These are phyloP conservation scores for Lecanicillium sp. DNA, from an alignment of 2,329 filamentous ascomycete genomes.

Conservation along the genomic window DNA sequence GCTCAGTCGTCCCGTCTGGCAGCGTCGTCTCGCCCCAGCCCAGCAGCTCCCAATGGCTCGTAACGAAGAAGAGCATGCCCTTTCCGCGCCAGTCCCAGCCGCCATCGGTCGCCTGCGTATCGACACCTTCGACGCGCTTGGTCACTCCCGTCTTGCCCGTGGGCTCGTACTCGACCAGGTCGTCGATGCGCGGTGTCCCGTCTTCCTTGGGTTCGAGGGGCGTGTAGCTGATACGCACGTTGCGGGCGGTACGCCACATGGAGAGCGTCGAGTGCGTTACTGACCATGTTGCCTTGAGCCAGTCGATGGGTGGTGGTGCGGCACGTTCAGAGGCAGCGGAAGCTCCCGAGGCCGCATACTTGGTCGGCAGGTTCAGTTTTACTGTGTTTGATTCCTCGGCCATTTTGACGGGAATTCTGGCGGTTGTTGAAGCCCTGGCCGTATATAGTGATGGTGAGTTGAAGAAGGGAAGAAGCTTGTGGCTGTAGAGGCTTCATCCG, in stretches of 20 bases:
- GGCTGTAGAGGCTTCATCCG: too few relatives aligned
- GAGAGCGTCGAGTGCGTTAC: slow-evolving; percentile 68
- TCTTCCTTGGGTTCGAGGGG: slow-evolving; percentile 33
- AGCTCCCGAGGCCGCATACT: too few relatives aligned
- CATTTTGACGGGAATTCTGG: too few relatives aligned
- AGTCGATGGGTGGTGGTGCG: slow-evolving; percentile 33
- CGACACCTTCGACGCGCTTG: slow-evolving; percentile 57
- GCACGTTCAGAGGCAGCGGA: not conserved
- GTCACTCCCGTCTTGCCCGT: slow-evolving; percentile 36
- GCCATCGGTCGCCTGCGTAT: slow-evolving; percentile 37
- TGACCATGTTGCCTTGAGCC: slow-evolving; percentile 60
- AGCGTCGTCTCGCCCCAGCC: slow-evolving; percentile 56
- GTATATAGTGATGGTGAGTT: too few relatives aligned
- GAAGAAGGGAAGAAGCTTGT: too few relatives aligned
- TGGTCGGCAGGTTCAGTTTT: too few relatives aligned
- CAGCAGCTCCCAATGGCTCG: slow-evolving; percentile 72
- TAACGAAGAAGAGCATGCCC: slow-evolving; percentile 63
- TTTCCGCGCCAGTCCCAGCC: slow-evolving; percentile 71
- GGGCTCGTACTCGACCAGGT: slow-evolving; percentile 63
- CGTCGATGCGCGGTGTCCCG: slow-evolving; percentile 49
- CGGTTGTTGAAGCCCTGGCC: too few relatives aligned
- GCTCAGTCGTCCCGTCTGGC: slow-evolving; percentile 34
- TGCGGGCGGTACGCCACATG: slow-evolving; percentile 75
- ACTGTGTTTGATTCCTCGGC: too few relatives aligned
- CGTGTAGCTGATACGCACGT: slow-evolving; percentile 72